Percentiles rank a stretch among this genome's conserved stretches.
These are phyloP conservation scores for Hericium alpestre DNA, from an alignment of 768 basidiomycete species.

Conservation along the genomic window DNA sequence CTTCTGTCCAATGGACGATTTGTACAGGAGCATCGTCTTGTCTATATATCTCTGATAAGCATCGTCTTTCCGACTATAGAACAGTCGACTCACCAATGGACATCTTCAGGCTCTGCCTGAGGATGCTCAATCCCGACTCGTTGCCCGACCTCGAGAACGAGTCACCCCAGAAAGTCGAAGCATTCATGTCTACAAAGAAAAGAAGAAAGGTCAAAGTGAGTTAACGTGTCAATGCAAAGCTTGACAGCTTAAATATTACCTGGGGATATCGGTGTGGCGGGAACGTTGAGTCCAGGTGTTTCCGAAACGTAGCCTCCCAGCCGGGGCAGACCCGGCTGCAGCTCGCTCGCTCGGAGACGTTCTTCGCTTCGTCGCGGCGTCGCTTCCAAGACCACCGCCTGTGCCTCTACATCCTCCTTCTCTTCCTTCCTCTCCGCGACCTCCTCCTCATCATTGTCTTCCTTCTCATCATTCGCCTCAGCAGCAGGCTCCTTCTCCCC, in stretches of 20 bases:
- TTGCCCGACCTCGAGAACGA: conserved; percentile 6
- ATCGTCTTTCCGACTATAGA: not conserved
- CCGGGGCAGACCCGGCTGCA: conserved; percentile 16
- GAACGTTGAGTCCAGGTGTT: conserved; percentile 4
- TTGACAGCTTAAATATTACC: conserved; percentile 6
- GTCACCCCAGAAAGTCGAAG: conserved; percentile 3
- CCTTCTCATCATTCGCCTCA: conserved; percentile 14
- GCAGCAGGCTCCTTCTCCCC: conserved; percentile 38
- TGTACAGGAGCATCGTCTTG: conserved; percentile 59
- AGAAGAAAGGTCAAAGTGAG: not conserved
- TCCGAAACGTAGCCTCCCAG: not conserved
- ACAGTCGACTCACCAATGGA: conserved; percentile 46
- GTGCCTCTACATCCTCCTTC: not conserved
- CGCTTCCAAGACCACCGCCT: not conserved
- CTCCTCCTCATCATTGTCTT: conserved; percentile 4
- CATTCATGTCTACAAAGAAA: conserved; percentile 3
- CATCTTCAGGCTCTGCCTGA: conserved; percentile 62
- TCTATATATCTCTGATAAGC: conserved; percentile 21
- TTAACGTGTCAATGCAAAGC: not conserved
- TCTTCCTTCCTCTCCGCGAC: conserved; percentile 1
- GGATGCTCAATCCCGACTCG: conserved; percentile 34
- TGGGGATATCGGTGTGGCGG: conserved; percentile 18
- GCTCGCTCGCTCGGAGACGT: conserved; percentile 20
- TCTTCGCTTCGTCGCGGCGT: not conserved
- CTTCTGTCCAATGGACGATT: conserved; percentile 41